Conservation (phyloP, 2,329 filamentous ascomycete species). For the Verruconis gallopava region DNA sequence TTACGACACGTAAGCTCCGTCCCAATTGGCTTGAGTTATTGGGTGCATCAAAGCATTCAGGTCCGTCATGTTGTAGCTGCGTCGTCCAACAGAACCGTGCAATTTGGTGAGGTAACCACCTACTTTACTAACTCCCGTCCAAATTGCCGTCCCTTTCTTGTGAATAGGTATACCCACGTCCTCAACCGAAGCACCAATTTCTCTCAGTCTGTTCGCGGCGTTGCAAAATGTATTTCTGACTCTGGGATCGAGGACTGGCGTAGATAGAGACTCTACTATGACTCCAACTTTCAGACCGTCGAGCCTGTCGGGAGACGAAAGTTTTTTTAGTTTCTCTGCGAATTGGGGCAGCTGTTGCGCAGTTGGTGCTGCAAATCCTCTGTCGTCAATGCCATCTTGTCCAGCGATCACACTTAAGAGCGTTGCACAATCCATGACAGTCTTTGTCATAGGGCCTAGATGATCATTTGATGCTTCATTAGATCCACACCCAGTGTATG, state of each 20-base stretch:
- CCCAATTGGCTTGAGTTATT: constrained; percentile 35
- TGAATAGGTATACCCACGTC: constrained; percentile 40
- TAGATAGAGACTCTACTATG: constrained; percentile 19
- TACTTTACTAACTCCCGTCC: constrained; percentile 32
- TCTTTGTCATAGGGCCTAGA: constrained; percentile 32
- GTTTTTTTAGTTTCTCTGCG: constrained; percentile 13
- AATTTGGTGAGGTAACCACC: constrained; percentile 32
- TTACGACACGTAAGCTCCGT: constrained; percentile 33
- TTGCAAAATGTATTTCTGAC: constrained; percentile 30
- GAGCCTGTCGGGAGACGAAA: constrained; percentile 15
- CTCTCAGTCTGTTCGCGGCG: constrained; percentile 29
- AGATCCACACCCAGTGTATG: constrained; percentile 37
- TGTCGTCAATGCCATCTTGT: constrained; percentile 36
- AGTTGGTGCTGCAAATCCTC: constrained; percentile 21
- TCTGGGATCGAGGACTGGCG: constrained; percentile 24
- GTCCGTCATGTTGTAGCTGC: constrained; percentile 38
- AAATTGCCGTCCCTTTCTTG: constrained; percentile 35
- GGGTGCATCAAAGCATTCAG: constrained; percentile 37
- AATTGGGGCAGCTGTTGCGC: constrained; percentile 19
- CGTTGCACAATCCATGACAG: constrained; percentile 29
- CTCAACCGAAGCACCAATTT: constrained; percentile 37
- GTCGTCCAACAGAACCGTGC: constrained; percentile 28
- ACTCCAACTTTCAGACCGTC: constrained; percentile 20
- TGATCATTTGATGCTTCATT: constrained; percentile 41
- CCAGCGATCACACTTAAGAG: constrained; percentile 35